Evolutionary conservation across 768 basidiomycete species (phyloP), one percentile per base, ranked within the genome.

Genomic region (Solioccasus polychromus): DNA sequence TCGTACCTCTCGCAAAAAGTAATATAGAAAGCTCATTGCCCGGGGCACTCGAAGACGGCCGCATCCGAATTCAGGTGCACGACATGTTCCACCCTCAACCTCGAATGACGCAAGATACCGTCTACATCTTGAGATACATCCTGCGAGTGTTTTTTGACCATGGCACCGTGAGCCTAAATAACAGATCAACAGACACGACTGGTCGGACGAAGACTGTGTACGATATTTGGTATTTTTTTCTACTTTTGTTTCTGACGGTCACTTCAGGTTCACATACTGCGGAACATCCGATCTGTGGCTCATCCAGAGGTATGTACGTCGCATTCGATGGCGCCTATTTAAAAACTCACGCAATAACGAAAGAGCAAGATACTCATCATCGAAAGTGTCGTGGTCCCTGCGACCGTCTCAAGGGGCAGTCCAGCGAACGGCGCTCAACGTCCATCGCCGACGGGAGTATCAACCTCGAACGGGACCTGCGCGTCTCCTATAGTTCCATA

Each of bases 131-230:
- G 11, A 26, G 26, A 26, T 26, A 26, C 26, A 26, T 26, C 26
- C 11, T 26, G 26, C 26, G 11, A 26, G 26, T 26, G 6, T 26
- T 26, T 26, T 26, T 26, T 26, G 6, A 6, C 7, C 6, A 11
- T 26, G 26, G 26, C 12, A 19, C 28, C 25, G 26, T 28, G 11
- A 44, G 20, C 35, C 12, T 10, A 4, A 29, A 5, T 36, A 25
- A 44, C 35, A 5, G 4, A 22, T 36, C 20, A n/a, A 18, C 14
- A 44, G 43, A 28, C 43, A 44, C 20, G 12, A 44, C 20, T 44
- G 35, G 28, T 37, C 43, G 4, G 44, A 44, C 23, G 35, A 44
- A 37, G 44, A 44, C 15, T 44, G 44, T 18, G 44, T 44, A 37
- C 12, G 44, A 43, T 30, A 15, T 37, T 15, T 23, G 36, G 8